Conservation (phyloP, 768 basidiomycete genomes). For the Melanogaster broomeanus region DNA sequence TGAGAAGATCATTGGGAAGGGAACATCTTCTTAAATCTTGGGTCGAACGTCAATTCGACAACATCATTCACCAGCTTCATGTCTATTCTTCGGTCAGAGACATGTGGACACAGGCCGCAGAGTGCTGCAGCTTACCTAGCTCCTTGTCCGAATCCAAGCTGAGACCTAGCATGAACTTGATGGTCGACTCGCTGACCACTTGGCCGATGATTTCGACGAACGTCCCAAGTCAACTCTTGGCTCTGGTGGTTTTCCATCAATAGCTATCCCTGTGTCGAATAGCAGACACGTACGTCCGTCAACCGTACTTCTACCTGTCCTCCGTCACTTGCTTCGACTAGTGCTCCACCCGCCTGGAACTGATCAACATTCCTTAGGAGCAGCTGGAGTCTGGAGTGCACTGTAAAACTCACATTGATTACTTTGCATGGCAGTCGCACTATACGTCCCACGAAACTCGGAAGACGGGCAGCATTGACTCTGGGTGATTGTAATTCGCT, state of each 20-base stretch:
- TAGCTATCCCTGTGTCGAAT: not conserved
- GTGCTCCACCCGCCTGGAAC: slow-evolving; percentile 45
- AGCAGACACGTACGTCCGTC: slow-evolving; percentile 34
- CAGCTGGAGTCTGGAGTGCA: not conserved
- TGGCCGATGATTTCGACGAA: slow-evolving; percentile 71
- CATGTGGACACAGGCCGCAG: not conserved
- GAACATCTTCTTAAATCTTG: slow-evolving; percentile 56
- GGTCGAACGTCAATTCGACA: slow-evolving; percentile 61
- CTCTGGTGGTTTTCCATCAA: slow-evolving; percentile 31
- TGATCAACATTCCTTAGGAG: slow-evolving; percentile 13
- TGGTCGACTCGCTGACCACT: slow-evolving; percentile 52
- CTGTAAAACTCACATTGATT: slow-evolving; percentile 43
- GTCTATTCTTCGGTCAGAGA: slow-evolving; percentile 38
- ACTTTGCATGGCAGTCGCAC: slow-evolving; percentile 66
- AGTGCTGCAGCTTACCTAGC: slow-evolving; percentile 51
- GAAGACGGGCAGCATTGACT: slow-evolving; percentile 63
- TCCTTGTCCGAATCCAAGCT: slow-evolving; percentile 54
- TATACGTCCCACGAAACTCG: slow-evolving; percentile 50
- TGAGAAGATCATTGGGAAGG: slow-evolving; percentile 13
- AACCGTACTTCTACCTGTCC: slow-evolving; percentile 55
- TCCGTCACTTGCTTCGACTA: slow-evolving; percentile 69
- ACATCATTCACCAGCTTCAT: slow-evolving; percentile 63
- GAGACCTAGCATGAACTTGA: slow-evolving; percentile 55
- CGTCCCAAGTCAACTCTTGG: slow-evolving; percentile 46
- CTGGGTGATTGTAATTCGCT: slow-evolving; percentile 43